Conservation (phyloP, 768 basidiomycete species). For the Boletus vermiculosoides region DNA sequence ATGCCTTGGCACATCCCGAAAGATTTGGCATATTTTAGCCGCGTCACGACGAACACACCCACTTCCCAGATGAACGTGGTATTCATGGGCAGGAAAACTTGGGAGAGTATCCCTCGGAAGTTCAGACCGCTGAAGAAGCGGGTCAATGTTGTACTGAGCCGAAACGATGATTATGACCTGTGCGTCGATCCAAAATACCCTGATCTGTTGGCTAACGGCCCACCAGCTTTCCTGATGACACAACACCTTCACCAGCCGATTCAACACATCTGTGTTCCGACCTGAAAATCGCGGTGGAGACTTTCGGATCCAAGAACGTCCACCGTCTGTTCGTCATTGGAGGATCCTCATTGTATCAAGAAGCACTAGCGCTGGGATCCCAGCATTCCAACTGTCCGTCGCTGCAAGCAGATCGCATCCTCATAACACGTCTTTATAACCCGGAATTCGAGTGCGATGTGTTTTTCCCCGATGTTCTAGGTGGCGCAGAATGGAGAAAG, state of each 20-base stretch:
- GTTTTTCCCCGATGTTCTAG: constrained; percentile 74
- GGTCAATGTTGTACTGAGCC: constrained; percentile 75
- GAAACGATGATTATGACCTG: constrained; percentile 58
- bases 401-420: constrained; percentile 68
- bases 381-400: constrained; percentile 30
- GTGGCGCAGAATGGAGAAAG: constrained; percentile 50
- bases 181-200: constrained; percentile 36
- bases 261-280: constrained; percentile 32
- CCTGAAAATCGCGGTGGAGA: constrained; percentile 19
- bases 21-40: constrained; percentile 93
- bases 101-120: constrained; percentile 91
- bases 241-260: constrained; percentile 6
- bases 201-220: constrained; percentile 5
- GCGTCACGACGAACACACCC: constrained; percentile 64
- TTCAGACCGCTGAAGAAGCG: constrained; percentile 78
- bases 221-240: constrained; percentile 15
- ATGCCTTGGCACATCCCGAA: constrained; percentile 89
- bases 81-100: constrained; percentile 95
- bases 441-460: constrained; percentile 87
- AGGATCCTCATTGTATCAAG: constrained; percentile 81
- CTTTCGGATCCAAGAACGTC: constrained; percentile 24
- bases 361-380: constrained; percentile 46
- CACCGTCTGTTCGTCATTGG: constrained; percentile 85
- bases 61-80: constrained; percentile 65
- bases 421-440: constrained; percentile 79